Percentiles rank a stretch among this genome's conserved stretches.
phyloP scores from a whole-genome alignment of 148 eudicot species.

The Agrostemma githago region DNA sequence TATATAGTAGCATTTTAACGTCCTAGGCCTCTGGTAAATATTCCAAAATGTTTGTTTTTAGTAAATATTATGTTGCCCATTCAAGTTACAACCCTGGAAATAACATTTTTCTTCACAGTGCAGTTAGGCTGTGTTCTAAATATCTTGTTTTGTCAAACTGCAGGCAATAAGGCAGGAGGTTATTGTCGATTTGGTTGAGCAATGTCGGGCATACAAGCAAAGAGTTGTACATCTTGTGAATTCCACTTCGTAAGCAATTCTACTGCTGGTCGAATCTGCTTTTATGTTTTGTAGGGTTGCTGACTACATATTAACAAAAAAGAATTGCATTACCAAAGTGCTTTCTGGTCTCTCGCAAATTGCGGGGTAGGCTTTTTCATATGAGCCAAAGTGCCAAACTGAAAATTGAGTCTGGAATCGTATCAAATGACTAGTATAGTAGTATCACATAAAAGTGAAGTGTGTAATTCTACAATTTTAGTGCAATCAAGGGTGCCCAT shows the following conservation, averaged over 20 bases:
- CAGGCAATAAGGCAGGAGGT: slow-evolving; percentile 91
- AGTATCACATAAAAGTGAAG: too few species aligned
- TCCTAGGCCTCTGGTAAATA: not conserved
- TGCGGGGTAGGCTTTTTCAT: too few species aligned
- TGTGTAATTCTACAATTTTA: too few species aligned
- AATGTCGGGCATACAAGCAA: slow-evolving; percentile 87
- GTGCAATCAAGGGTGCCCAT: too few species aligned
- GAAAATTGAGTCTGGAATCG: too few species aligned
- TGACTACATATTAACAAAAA: not conserved
- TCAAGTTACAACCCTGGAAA: not conserved
- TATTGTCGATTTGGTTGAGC: slow-evolving; percentile 87
- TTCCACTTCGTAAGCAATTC: slow-evolving; percentile 89
- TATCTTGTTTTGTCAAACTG: slow-evolving; percentile 14
- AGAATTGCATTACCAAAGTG: not conserved
- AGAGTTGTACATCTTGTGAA: slow-evolving; percentile 96
- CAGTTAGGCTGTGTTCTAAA: slow-evolving; percentile 7
- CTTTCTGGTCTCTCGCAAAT: too few species aligned
- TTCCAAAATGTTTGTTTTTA: not conserved
- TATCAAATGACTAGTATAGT: too few species aligned
- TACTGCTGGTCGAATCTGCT: slow-evolving; percentile 4
- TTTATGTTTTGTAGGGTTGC: not conserved
- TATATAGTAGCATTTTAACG: not conserved
- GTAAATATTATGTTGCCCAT: not conserved
- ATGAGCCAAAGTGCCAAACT: too few species aligned
- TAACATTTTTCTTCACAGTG: not conserved